Percentiles rank a stretch among this genome's conserved stretches.
Conservation (phyloP, 768 basidiomycete species). For the Tulasnella sp. region DNA sequence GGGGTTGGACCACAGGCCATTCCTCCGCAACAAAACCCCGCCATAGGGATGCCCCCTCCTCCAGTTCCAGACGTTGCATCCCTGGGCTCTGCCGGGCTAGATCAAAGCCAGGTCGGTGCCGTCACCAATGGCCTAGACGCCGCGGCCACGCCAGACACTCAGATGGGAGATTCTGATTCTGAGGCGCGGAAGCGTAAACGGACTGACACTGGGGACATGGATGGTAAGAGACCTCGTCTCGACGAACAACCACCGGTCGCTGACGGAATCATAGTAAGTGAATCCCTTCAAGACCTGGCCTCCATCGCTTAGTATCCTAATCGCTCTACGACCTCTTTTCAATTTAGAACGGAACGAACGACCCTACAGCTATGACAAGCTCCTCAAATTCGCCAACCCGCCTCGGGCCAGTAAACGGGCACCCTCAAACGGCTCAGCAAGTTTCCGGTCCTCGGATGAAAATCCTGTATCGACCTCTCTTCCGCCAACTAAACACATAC, state of each 20-base stretch:
- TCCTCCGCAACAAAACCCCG: conserved; percentile 18
- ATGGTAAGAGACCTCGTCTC: conserved; percentile 66
- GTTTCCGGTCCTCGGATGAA: conserved; percentile 64
- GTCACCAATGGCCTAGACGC: conserved; percentile 57
- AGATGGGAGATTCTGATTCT: conserved; percentile 46
- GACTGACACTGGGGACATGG: conserved; percentile 60
- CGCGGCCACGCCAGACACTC: background rate
- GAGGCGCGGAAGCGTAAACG: conserved; percentile 74
- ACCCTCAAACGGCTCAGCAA: conserved; percentile 46
- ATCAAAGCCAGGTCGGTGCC: conserved; percentile 21
- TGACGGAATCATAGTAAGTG: conserved; percentile 38
- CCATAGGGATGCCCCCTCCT: background rate
- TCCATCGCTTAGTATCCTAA: background rate
- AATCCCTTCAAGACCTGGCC: background rate
- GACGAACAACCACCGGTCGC: conserved; percentile 39
- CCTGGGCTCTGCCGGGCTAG: background rate
- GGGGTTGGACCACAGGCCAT: background rate
- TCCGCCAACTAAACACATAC: conserved; percentile 70
- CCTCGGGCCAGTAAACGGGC: conserved; percentile 38
- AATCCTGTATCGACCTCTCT: conserved; percentile 85
- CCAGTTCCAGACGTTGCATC: background rate
- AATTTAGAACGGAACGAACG: conserved; percentile 1
- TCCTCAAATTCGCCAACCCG: conserved; percentile 34
- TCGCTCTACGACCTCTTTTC: background rate
- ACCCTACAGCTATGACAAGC: background rate